phyloP scores from a whole-genome alignment of 176 grass and related monocot species.

The Rhipidocladum racemiflorum region DNA sequence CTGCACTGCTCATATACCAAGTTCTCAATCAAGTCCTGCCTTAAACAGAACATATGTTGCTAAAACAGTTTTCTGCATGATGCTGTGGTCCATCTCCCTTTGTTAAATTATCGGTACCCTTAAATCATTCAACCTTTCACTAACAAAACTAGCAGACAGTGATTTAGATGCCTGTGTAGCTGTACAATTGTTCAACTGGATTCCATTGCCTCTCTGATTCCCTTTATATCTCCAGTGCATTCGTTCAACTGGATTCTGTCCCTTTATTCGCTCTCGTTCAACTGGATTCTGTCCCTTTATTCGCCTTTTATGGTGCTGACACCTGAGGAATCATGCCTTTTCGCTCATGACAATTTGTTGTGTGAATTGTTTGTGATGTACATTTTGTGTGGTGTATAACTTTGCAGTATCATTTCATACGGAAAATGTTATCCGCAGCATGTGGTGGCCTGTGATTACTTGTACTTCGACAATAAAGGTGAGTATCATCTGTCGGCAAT shows the following conservation, averaged over 20 bases:
- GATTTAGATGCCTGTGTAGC: background rate
- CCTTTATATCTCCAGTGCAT: background rate
- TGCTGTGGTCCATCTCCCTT: background rate
- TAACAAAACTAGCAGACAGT: background rate
- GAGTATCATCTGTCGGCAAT: background rate
- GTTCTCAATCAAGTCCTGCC: background rate
- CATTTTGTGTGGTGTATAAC: background rate
- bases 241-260: background rate
- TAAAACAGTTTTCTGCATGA: background rate
- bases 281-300: background rate
- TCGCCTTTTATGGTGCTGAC: background rate
- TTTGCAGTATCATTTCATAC: background rate
- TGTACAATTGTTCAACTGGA: conserved; percentile 1
- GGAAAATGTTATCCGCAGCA: background rate
- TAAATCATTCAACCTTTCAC: background rate
- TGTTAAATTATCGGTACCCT: background rate
- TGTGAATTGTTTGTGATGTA: background rate
- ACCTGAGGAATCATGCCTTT: conserved; percentile 3
- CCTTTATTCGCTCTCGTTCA: background rate
- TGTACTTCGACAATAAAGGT: background rate
- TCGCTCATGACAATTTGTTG: background rate
- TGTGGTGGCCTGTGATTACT: background rate
- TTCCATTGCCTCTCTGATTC: background rate
- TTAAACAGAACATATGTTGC: conserved; percentile 11
- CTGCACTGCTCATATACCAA: conserved; percentile 4